Percentiles rank a stretch among this genome's conserved stretches.
These are phyloP conservation scores for Lindgomyces ingoldianus DNA, from an alignment of 495 filamentous ascomycete species.

Conservation along the genomic window DNA sequence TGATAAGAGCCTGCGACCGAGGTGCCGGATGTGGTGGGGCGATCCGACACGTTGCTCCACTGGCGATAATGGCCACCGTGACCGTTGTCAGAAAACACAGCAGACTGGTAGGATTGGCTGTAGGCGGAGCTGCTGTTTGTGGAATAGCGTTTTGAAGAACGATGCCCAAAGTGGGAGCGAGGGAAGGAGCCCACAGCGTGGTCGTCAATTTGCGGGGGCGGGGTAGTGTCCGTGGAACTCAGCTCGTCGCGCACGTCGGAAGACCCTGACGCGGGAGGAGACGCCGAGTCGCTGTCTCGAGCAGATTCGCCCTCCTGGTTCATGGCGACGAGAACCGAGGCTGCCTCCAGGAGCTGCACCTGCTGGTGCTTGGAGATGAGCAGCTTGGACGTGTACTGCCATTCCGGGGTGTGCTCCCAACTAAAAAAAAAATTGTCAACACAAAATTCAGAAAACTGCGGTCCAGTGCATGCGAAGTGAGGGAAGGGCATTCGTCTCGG, in stretches of 20 bases:
- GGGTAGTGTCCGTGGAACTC: constrained; percentile 70
- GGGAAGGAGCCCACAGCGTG: constrained; percentile 36
- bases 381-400: constrained; percentile 95
- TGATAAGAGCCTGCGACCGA: constrained; percentile 50
- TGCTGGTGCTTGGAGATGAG: constrained; percentile 99
- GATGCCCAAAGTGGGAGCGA: constrained; percentile 40
- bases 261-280: constrained; percentile 73
- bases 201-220: constrained; percentile 63
- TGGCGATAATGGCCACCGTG: constrained; percentile 56
- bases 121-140: constrained; percentile 63
- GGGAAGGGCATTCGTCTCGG: constrained; percentile 30
- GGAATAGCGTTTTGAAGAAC: constrained; percentile 60
- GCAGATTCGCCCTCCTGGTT: constrained; percentile 65
- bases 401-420: constrained; percentile 99
- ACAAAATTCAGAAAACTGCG: constrained; percentile 46
- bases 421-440: constrained; percentile 62
- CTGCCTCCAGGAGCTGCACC: constrained; percentile 94
- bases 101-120: constrained; percentile 84
- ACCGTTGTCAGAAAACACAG: constrained; percentile 51
- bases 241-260: constrained; percentile 70
- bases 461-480: constrained; percentile 31
- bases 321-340: constrained; percentile 91
- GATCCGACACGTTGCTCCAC: constrained; percentile 45
- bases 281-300: constrained; percentile 76
- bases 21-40: constrained; percentile 48